These are phyloP conservation scores for Lachnellula willkommii DNA, from an alignment of 2,329 filamentous ascomycete genomes.

Conservation along the genomic window DNA sequence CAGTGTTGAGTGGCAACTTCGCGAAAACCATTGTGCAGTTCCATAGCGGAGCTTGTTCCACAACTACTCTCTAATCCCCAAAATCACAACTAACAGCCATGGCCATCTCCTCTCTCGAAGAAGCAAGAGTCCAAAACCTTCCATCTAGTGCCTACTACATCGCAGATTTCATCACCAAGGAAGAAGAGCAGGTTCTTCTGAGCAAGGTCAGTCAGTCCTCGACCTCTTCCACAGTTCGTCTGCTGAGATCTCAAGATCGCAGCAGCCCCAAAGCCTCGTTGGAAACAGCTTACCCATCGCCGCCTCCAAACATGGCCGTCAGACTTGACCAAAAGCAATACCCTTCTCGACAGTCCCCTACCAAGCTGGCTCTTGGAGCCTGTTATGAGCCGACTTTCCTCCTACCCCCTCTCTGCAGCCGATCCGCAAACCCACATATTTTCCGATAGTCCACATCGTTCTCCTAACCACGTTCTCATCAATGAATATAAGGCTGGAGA, in stretches of 20 bases:
- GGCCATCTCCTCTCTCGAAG: slow-evolving; percentile 36
- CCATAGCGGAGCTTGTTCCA: neutral
- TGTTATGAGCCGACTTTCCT: slow-evolving; percentile 56
- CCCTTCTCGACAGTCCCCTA: slow-evolving; percentile 67
- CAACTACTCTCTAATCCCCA: neutral
- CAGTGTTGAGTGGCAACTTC: too few relatives aligned
- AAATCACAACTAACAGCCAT: neutral
- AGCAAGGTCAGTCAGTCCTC: slow-evolving; percentile 51
- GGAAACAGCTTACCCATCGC: slow-evolving; percentile 83
- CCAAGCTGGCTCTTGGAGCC: slow-evolving; percentile 71
- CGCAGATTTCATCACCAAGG: slow-evolving; percentile 70
- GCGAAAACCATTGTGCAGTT: too few relatives aligned
- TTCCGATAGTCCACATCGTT: slow-evolving; percentile 61
- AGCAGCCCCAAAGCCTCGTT: slow-evolving; percentile 66
- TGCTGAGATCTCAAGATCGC: slow-evolving; percentile 39
- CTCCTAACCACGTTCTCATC: slow-evolving; percentile 85
- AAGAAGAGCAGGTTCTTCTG: slow-evolving; percentile 68
- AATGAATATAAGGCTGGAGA: slow-evolving; percentile 87
- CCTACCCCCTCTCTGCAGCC: slow-evolving; percentile 38
- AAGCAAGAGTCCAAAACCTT: slow-evolving; percentile 47
- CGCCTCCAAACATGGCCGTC: slow-evolving; percentile 89
- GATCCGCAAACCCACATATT: slow-evolving; percentile 44
- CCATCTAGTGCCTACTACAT: slow-evolving; percentile 75
- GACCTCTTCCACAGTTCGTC: neutral
- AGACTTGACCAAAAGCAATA: slow-evolving; percentile 67